These are phyloP conservation scores for Acer negundo DNA, from an alignment of 345 rosid species.

Conservation along the genomic window DNA sequence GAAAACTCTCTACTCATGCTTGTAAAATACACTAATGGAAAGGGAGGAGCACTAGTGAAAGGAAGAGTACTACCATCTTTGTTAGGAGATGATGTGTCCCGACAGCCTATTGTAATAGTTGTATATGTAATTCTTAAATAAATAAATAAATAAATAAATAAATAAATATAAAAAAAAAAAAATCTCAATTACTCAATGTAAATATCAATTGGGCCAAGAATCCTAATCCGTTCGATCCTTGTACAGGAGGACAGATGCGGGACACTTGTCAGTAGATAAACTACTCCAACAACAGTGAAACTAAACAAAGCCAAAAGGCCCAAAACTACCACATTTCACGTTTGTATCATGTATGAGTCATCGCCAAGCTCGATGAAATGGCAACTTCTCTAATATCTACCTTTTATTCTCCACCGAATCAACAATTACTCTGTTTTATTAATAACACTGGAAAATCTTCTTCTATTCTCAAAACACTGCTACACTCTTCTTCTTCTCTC, in stretches of 20 bases:
- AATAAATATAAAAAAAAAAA: too few species aligned
- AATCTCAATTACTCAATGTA: too few species aligned
- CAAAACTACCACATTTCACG: neutral
- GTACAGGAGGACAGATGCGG: too few species aligned
- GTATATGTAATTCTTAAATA: too few species aligned
- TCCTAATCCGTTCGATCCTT: neutral
- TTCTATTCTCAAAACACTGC: conserved; percentile 33
- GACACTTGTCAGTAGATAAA: conserved; percentile 6
- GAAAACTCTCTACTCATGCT: too few species aligned
- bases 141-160: too few species aligned
- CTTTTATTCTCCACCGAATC: neutral
- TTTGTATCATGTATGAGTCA: neutral
- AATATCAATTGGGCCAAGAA: too few species aligned
- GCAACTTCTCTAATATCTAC: neutral
- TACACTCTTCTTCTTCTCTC: conserved; percentile 30
- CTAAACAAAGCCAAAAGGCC: neutral
- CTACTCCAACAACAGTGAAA: conserved; percentile 12
- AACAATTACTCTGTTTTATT: neutral
- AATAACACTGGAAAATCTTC: neutral
- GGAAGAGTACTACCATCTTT: too few species aligned
- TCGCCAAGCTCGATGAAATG: neutral
- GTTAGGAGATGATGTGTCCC: too few species aligned
- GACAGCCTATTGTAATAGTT: too few species aligned
- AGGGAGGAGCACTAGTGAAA: too few species aligned
- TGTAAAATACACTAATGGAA: too few species aligned